Conservation (phyloP, 257 asterid genomes). For the Nicotiana sylvestris region DNA sequence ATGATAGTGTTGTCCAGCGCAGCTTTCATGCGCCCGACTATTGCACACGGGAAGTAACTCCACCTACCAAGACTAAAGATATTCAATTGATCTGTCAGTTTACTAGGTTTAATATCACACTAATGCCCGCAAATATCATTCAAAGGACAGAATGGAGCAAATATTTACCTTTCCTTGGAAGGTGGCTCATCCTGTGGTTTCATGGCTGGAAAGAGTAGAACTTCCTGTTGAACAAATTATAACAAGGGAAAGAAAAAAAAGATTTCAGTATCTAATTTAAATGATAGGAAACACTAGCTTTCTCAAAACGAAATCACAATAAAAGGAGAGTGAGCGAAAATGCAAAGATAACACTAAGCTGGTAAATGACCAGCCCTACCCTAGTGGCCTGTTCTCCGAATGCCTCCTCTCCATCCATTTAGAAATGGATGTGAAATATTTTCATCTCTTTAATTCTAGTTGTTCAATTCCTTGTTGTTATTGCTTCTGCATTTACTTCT, state of each 20-base stretch:
- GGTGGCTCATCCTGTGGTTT: conserved; percentile 77
- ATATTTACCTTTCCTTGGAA: conserved; percentile 47
- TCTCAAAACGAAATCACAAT: background rate
- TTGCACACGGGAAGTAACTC: background rate
- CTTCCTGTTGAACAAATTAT: conserved; percentile 53
- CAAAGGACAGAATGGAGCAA: background rate
- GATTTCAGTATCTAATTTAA: background rate
- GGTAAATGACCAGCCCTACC: background rate
- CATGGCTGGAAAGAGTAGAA: conserved; percentile 87
- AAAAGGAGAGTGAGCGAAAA: background rate
- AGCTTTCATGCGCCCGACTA: background rate
- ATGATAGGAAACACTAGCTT: background rate
- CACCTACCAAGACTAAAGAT: background rate
- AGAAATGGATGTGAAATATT: background rate
- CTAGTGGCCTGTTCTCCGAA: background rate
- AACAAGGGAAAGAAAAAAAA: background rate
- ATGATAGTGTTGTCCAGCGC: background rate
- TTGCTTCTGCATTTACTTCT: too few species aligned
- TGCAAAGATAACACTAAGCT: background rate
- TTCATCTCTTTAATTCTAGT: too few species aligned
- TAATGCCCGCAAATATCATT: background rate
- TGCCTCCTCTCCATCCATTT: background rate
- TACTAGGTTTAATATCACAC: background rate
- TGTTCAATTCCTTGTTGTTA: too few species aligned
- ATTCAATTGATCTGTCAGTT: background rate